A percentile compares a stretch with the other conserved stretches of the same genome.
phyloP scores from a whole-genome alignment of 441 rosid species.

The Eutrema salsugineum region DNA sequence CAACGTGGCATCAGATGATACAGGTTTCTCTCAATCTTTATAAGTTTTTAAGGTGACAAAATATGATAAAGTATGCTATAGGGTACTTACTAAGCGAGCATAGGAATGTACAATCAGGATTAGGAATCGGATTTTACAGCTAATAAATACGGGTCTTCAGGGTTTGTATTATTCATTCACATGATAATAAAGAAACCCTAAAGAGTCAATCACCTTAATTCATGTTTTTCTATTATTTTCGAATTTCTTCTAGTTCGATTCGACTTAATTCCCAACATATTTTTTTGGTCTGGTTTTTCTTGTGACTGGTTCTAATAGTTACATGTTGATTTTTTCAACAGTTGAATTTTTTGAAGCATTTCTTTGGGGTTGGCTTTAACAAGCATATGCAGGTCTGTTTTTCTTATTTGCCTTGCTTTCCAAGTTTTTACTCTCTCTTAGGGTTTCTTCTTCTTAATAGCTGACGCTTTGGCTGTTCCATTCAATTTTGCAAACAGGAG shows the following conservation, averaged over 20 bases:
- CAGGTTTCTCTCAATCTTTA: slow-evolving; percentile 50
- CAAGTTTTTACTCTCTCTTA: background rate
- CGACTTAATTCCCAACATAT: no score
- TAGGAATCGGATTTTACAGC: no score
- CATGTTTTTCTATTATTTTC: no score
- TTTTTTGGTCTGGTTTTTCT: background rate
- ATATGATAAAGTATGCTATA: no score
- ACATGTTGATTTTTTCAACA: slow-evolving; percentile 27
- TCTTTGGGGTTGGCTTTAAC: slow-evolving; percentile 88
- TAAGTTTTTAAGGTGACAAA: background rate
- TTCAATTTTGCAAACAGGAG: slow-evolving; percentile 48
- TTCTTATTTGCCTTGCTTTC: background rate
- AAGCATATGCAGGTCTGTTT: slow-evolving; percentile 94
- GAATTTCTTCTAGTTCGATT: no score
- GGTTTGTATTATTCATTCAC: no score
- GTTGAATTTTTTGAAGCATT: slow-evolving; percentile 83
- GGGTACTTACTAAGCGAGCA: no score
- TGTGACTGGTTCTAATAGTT: background rate
- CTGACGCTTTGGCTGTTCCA: background rate
- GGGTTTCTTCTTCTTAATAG: background rate
- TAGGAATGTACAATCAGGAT: no score
- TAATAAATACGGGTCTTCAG: no score
- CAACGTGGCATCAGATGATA: slow-evolving; percentile 74
- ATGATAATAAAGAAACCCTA: no score
- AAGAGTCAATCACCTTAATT: no score